Evolutionary conservation across 495 filamentous ascomycete genomes (phyloP).

Genomic region (Emericellopsis terricola): DNA sequence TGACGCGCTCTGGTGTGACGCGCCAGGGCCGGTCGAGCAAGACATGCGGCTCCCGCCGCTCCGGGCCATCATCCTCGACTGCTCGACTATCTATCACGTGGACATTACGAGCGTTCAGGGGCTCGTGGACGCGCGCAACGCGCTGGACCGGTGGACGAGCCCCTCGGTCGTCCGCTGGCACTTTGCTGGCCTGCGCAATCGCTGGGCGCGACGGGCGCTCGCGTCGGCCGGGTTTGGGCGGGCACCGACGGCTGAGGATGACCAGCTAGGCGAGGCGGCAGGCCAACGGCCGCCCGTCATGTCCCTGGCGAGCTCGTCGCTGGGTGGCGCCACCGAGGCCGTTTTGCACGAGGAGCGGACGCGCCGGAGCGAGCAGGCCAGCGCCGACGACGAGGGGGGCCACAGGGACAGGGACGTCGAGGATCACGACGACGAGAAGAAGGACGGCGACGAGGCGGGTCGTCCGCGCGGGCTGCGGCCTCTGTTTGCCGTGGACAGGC

Average conservation of each 20-base stretch:
- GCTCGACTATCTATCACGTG: slow-evolving; percentile 11
- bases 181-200: slow-evolving; percentile 14
- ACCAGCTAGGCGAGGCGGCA: background rate
- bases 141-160: slow-evolving; percentile 12
- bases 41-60: slow-evolving; percentile 11
- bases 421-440: slow-evolving; percentile 1
- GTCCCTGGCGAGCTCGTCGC: slow-evolving; percentile 1
- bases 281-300: too few relatives aligned
- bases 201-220: slow-evolving; percentile 14
- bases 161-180: slow-evolving; percentile 14
- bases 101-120: slow-evolving; percentile 15
- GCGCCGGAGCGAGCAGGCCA: background rate
- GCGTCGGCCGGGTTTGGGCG: slow-evolving; percentile 13
- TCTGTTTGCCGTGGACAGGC: slow-evolving; percentile 9
- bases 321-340: slow-evolving; percentile 1
- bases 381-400: slow-evolving; percentile 4
- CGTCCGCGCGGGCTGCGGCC: background rate
- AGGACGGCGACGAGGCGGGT: background rate
- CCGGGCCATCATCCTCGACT: slow-evolving; percentile 15
- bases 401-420: background rate
- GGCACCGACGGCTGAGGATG: background rate
- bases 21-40: slow-evolving; percentile 6
- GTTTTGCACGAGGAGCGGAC: background rate
- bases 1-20: slow-evolving; percentile 13
- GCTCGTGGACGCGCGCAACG: slow-evolving; percentile 12